Base-by-base conservation (phyloP, 169 alveolate species). In the Amoebophrya sp. region DNA sequence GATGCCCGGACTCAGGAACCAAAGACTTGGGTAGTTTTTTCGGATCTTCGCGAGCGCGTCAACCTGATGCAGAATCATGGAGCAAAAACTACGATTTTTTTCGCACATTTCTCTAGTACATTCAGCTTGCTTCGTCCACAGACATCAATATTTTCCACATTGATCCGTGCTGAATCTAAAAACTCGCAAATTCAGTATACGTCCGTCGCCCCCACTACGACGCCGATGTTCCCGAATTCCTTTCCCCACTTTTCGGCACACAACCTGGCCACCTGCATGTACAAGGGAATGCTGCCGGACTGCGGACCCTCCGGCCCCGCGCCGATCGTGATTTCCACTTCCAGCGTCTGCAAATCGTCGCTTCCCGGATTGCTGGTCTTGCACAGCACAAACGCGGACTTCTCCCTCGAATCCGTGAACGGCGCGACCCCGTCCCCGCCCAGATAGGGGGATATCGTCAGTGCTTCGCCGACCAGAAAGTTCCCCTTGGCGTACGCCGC, bases 1-100 rank as follows among this genome's bases (percentile, higher is more conserved):
- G 66, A 94, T 77, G 38, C 95, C 95, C 18, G 95, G 95, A n/a
- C n/a, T n/a, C n/a, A n/a, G n/a, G n/a, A 94, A 54, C 94, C 94
- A 94, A 23, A 94, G 41, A 39, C 77, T 90, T 23, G 94, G 94
- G 89, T 90, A 89, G 7, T 53, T 40, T 33, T 40, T 40, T 23
- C 95, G 91, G 89, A 94, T 90, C 77, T 53, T 89, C 88, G 55
- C 77, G 77, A 94, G 90, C 29, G 94, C n/a, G n/a, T n/a, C n/a
- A n/a, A n/a, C n/a, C n/a, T n/a, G n/a, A n/a, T n/a, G n/a, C n/a
- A n/a, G n/a, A n/a, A n/a, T n/a, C n/a, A n/a, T n/a, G n/a, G n/a
- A n/a, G n/a, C n/a, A n/a, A n/a, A n/a, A n/a, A n/a, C n/a, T n/a
- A n/a, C n/a, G n/a, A n/a, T n/a, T n/a, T n/a, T n/a, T n/a, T n/a